phyloP scores from a whole-genome alignment of 2,329 filamentous ascomycete species.

The Colletotrichum brevisporum region DNA sequence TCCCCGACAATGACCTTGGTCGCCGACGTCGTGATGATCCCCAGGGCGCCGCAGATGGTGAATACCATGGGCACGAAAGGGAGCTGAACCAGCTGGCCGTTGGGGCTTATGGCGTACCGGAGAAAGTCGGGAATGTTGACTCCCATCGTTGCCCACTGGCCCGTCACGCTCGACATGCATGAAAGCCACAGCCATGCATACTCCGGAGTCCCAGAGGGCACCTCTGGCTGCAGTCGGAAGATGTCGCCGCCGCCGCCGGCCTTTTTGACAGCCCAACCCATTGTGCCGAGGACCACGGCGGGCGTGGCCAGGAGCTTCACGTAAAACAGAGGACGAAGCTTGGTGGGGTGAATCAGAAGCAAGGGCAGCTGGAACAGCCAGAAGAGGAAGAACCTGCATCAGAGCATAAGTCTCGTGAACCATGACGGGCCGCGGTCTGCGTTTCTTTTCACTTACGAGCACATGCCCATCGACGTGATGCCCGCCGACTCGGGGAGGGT shows the following conservation, averaged over 20 bases:
- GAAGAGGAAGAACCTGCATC: slow-evolving; percentile 68
- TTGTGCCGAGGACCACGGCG: slow-evolving; percentile 39
- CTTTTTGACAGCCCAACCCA: slow-evolving; percentile 41
- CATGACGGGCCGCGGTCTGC: not conserved
- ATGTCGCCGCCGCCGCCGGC: slow-evolving; percentile 43
- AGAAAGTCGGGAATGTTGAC: slow-evolving; percentile 64
- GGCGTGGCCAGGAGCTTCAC: slow-evolving; percentile 57
- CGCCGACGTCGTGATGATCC: slow-evolving; percentile 69
- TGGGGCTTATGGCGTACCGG: slow-evolving; percentile 47
- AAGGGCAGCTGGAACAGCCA: slow-evolving; percentile 68
- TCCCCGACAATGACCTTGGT: slow-evolving; percentile 58
- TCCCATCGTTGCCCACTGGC: slow-evolving; percentile 50
- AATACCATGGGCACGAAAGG: slow-evolving; percentile 63
- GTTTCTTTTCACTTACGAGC: slow-evolving; percentile 27
- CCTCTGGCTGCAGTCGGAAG: slow-evolving; percentile 34
- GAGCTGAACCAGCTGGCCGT: slow-evolving; percentile 44
- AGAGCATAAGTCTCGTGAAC: not conserved
- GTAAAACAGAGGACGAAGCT: slow-evolving; percentile 67
- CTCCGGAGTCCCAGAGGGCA: slow-evolving; percentile 27
- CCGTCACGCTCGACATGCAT: slow-evolving; percentile 40
- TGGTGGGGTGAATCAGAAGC: slow-evolving; percentile 68
- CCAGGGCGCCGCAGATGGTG: slow-evolving; percentile 59
- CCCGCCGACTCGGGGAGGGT: slow-evolving; percentile 64
- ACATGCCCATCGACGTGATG: slow-evolving; percentile 56
- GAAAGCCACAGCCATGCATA: slow-evolving; percentile 38